These are phyloP conservation scores for Suillus fuscotomentosus DNA, from an alignment of 768 basidiomycete species.

Conservation along the genomic window DNA sequence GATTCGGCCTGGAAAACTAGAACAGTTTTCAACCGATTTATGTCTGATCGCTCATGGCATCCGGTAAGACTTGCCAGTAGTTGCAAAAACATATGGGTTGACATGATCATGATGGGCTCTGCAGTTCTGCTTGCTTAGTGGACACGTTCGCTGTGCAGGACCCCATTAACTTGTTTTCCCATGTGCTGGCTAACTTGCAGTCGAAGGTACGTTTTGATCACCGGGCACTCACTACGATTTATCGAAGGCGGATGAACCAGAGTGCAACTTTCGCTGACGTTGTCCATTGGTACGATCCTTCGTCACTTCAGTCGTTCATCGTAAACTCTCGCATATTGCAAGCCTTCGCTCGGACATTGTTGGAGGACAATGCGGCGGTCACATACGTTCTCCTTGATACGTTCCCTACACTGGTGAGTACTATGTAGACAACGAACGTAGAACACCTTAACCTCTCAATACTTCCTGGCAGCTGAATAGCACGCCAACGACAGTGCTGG, in stretches of 20 bases:
- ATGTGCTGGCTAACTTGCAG: conserved; percentile 40
- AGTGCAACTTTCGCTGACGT: conserved; percentile 38
- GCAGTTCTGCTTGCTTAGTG: conserved; percentile 50
- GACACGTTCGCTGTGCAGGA: conserved; percentile 40
- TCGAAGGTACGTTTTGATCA: conserved; percentile 30
- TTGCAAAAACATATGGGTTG: not conserved
- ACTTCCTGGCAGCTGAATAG: conserved; percentile 12
- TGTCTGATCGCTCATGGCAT: conserved; percentile 41
- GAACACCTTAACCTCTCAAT: conserved; percentile 4
- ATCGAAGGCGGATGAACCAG: conserved; percentile 5
- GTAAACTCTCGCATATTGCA: conserved; percentile 37
- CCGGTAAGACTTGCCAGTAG: conserved; percentile 31
- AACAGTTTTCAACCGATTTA: conserved; percentile 39
- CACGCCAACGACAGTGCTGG: conserved; percentile 12
- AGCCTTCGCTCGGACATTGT: conserved; percentile 11
- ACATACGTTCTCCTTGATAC: conserved; percentile 20
- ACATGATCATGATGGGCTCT: not conserved
- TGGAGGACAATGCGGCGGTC: conserved; percentile 8
- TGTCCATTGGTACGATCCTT: conserved; percentile 44
- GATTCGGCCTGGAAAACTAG: conserved; percentile 12
- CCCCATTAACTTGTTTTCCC: conserved; percentile 33
- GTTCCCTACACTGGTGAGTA: conserved; percentile 21
- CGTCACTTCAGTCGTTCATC: conserved; percentile 54
- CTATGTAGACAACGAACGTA: too few relatives aligned
- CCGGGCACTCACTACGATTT: not conserved